Evolutionary conservation across 1,139 yeast species (phyloP).

Genomic region (Sugiyamaella pinicola): DNA sequence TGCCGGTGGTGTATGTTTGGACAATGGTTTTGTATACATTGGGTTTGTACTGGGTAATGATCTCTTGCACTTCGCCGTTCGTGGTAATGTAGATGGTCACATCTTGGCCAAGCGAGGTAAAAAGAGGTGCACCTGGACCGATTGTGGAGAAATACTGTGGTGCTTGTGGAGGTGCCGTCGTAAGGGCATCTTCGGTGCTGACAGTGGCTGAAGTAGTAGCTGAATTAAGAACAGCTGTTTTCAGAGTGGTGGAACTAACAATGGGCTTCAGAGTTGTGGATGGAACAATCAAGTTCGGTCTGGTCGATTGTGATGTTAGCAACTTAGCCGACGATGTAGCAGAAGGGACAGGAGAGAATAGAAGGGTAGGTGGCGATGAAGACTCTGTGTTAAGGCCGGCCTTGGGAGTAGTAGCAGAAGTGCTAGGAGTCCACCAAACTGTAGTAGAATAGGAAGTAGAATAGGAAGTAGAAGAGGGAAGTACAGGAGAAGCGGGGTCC

Average conservation of each 20-base stretch:
- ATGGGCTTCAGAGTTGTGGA: not conserved
- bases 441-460: not conserved
- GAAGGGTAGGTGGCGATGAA: slow-evolving; percentile 3
- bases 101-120: slow-evolving; percentile 2
- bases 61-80: slow-evolving; percentile 18
- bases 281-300: not conserved
- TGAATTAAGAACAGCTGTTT: not conserved
- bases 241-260: slow-evolving; percentile 13
- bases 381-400: not conserved
- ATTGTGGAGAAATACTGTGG: slow-evolving; percentile 4
- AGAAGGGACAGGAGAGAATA: slow-evolving; percentile 1
- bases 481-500: slow-evolving; percentile 12
- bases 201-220: not conserved
- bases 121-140: slow-evolving; percentile 6
- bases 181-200: not conserved
- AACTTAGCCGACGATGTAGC: slow-evolving; percentile 10
- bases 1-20: slow-evolving; percentile 14
- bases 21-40: slow-evolving; percentile 14
- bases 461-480: slow-evolving; percentile 10
- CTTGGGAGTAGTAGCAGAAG: slow-evolving; percentile 7
- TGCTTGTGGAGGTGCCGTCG: slow-evolving; percentile 7
- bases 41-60: slow-evolving; percentile 18
- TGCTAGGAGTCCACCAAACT: slow-evolving; percentile 1
- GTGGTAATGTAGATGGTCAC: slow-evolving; percentile 16
- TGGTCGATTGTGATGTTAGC: not conserved